Conservation (phyloP, 164 flowering plant genomes). For the Vitis cinerea region DNA sequence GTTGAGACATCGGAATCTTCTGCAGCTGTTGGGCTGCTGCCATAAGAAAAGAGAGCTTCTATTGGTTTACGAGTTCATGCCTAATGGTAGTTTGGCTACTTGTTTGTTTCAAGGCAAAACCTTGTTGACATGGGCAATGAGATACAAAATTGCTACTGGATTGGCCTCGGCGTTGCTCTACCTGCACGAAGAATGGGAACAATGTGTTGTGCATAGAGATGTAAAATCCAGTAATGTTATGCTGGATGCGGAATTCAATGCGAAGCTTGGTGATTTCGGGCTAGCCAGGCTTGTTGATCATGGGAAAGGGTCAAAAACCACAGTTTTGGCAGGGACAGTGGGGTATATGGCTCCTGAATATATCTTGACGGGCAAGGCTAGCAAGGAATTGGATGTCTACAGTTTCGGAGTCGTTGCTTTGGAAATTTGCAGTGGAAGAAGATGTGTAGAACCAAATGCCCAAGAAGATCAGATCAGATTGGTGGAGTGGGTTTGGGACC, state of each 20-base stretch:
- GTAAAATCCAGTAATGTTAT: constrained; percentile 29
- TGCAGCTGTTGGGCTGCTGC: constrained; percentile 36
- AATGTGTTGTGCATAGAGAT: constrained; percentile 35
- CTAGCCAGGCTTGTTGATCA: constrained; percentile 34
- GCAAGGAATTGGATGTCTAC: constrained; percentile 27
- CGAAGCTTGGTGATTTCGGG: constrained; percentile 37
- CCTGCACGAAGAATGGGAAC: constrained; percentile 44
- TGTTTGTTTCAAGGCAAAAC: constrained; percentile 20
- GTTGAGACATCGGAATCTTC: constrained; percentile 30
- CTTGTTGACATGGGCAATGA: constrained; percentile 25
- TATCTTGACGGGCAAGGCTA: constrained; percentile 15
- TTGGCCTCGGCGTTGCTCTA: constrained; percentile 33
- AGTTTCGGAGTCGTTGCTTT: constrained; percentile 30
- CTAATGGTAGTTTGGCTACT: constrained; percentile 33
- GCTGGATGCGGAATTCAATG: constrained; percentile 26
- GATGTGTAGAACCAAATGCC: not conserved
- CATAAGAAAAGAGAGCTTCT: constrained; percentile 26
- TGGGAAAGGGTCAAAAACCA: constrained; percentile 15
- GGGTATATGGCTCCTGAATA: constrained; percentile 38
- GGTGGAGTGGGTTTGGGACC: constrained; percentile 29
- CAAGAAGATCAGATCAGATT: not conserved
- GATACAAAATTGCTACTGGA: constrained; percentile 31
- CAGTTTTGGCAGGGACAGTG: constrained; percentile 23
- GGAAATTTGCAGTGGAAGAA: constrained; percentile 24
- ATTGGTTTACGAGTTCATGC: constrained; percentile 41